Evolutionary conservation across 805 yeast species (phyloP).

Genomic region (Diddensiella transvaalensis): DNA sequence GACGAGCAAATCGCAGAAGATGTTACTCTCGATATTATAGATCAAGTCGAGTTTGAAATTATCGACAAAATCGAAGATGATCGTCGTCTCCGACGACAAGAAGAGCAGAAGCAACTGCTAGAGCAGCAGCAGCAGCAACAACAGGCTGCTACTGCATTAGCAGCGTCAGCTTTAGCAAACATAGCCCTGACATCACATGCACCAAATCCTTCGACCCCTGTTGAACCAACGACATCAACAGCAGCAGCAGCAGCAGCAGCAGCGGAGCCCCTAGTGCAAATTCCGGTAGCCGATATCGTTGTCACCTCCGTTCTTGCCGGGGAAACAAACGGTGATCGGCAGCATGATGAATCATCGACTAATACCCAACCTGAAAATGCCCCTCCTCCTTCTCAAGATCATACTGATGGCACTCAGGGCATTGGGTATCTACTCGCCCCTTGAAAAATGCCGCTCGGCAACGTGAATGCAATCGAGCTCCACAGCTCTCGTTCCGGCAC

Average conservation of each 20-base stretch:
- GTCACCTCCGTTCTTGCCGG: neutral
- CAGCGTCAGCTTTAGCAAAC: too few species aligned
- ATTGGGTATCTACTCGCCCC: conserved; percentile 5
- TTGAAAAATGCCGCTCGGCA: conserved; percentile 37
- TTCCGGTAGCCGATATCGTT: too few species aligned
- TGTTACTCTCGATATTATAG: conserved; percentile 75
- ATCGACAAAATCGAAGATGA: conserved; percentile 15
- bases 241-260: neutral
- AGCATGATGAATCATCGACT: too few species aligned
- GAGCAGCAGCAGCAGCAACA: neutral
- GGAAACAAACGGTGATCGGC: neutral
- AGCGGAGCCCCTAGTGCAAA: too few species aligned
- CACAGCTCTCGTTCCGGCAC: conserved; percentile 37
- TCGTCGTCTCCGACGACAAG: neutral
- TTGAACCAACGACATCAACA: neutral
- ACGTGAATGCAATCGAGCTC: conserved; percentile 44
- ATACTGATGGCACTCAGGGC: conserved; percentile 12
- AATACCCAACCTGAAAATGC: neutral
- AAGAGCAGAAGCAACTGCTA: neutral
- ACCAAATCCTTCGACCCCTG: neutral
- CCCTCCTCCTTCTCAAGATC: neutral
- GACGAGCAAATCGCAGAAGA: conserved; percentile 75
- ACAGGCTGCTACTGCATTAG: too few species aligned
- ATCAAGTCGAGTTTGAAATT: conserved; percentile 61
- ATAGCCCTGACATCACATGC: neutral